Percentiles rank a stretch among this genome's conserved stretches.
phyloP scores from a whole-genome alignment of 2,329 filamentous ascomycete genomes.

The Teratosphaeria pseudoeucalypti region DNA sequence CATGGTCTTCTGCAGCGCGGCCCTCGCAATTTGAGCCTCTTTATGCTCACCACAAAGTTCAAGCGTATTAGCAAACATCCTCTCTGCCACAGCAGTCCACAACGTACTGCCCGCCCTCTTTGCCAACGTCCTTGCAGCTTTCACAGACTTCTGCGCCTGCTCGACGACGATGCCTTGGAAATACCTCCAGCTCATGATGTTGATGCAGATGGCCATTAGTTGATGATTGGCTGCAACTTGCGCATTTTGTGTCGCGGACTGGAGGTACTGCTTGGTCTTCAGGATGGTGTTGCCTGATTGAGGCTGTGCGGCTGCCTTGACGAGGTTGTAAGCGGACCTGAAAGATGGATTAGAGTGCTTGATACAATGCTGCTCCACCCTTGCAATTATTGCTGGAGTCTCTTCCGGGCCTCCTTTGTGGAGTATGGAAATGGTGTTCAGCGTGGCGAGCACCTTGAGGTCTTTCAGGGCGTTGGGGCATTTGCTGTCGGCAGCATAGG shows the following conservation, averaged over 20 bases:
- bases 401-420: constrained; percentile 24
- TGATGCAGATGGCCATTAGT: constrained; percentile 71
- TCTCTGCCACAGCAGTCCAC: constrained; percentile 57
- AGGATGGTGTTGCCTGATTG: constrained; percentile 54
- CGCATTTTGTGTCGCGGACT: constrained; percentile 59
- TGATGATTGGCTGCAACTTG: constrained; percentile 64
- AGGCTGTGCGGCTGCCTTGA: constrained; percentile 52
- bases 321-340: constrained; percentile 64
- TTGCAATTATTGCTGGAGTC: constrained; percentile 50
- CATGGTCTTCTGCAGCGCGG: constrained; percentile 13
- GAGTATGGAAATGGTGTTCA: constrained; percentile 41
- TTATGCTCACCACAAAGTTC: constrained; percentile 52
- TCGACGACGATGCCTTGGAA: constrained; percentile 70
- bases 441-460: constrained; percentile 35
- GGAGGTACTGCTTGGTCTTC: constrained; percentile 68
- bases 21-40: constrained; percentile 17
- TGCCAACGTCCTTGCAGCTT: constrained; percentile 42
- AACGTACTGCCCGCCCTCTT: constrained; percentile 36
- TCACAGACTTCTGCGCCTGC: constrained; percentile 42
- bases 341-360: constrained; percentile 66
- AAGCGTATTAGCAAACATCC: constrained; percentile 64
- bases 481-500: constrained; percentile 29
- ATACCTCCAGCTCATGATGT: constrained; percentile 72
- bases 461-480: constrained; percentile 25
- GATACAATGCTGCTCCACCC: constrained; percentile 56